Evolutionary conservation across 2,329 filamentous ascomycete species (phyloP).

Genomic region (Hawksworthiomyces lignivorus): DNA sequence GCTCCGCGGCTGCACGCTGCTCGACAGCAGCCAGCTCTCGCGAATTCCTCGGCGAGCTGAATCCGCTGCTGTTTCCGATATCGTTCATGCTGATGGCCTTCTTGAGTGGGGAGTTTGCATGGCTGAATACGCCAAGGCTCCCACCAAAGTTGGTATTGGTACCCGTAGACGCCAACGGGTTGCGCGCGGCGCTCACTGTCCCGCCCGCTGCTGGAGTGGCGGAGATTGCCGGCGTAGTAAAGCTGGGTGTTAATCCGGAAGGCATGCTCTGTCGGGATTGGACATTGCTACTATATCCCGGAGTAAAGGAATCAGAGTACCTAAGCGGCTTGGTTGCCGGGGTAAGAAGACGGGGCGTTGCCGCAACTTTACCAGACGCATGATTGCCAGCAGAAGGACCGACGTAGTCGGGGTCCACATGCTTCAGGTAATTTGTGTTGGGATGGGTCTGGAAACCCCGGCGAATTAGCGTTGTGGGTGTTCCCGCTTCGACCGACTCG

Average conservation of each 20-base stretch:
- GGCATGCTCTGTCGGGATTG: conserved; percentile 17
- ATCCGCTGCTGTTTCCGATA: conserved; percentile 34
- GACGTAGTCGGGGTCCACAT: conserved; percentile 59
- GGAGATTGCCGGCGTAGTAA: conserved; percentile 1
- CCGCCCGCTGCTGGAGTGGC: conserved; percentile 6
- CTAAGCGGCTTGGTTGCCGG: conserved; percentile 24
- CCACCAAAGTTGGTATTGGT: conserved; percentile 48
- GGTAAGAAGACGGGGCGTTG: conserved; percentile 36
- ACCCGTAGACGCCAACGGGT: conserved; percentile 14
- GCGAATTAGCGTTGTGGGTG: conserved; percentile 56
- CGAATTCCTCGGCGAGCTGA: conserved; percentile 48
- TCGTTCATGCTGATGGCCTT: conserved; percentile 63
- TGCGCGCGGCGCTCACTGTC: conserved; percentile 15
- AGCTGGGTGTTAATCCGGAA: neutral
- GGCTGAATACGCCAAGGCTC: conserved; percentile 70
- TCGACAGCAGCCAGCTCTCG: conserved; percentile 54
- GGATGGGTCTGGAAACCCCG: conserved; percentile 74
- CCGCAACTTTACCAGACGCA: conserved; percentile 28
- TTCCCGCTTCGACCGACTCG: conserved; percentile 38
- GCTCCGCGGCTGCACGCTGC: conserved; percentile 32
- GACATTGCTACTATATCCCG: conserved; percentile 6
- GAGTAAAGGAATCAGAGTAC: conserved; percentile 27
- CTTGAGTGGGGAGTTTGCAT: conserved; percentile 74
- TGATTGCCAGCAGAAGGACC: conserved; percentile 29
- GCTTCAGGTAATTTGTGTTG: conserved; percentile 70